A percentile compares a stretch with the other conserved stretches of the same genome.
These are phyloP conservation scores for Aegilops tauschii DNA, from an alignment of 176 grass and related monocot species.

Conservation along the genomic window DNA sequence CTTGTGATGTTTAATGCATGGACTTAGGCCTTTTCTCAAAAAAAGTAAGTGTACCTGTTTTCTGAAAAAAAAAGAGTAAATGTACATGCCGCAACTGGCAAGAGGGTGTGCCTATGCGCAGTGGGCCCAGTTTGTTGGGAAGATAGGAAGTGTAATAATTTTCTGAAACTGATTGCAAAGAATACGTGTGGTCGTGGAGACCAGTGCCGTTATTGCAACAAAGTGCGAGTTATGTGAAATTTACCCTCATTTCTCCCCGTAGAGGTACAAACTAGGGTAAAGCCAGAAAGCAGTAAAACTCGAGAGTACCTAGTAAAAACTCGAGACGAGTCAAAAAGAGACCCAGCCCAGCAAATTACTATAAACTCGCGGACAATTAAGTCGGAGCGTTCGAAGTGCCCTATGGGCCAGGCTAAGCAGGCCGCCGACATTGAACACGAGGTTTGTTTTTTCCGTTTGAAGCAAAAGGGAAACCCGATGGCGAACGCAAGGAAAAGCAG, in stretches of 20 bases:
- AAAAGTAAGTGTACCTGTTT: background rate
- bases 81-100: background rate
- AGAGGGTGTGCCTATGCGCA: background rate
- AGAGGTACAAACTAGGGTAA: background rate
- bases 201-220: background rate
- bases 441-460: background rate
- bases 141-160: background rate
- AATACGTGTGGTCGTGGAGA: background rate
- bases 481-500: background rate
- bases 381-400: background rate
- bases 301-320: no score
- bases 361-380: background rate
- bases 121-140: background rate
- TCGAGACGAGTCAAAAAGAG: background rate
- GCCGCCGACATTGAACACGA: background rate
- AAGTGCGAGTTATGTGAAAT: background rate
- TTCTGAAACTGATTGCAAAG: no score
- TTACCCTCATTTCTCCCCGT: background rate
- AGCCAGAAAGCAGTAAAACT: background rate
- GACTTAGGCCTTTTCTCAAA: no score
- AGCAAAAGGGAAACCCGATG: background rate
- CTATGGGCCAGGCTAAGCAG: conserved; percentile 2
- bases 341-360: background rate
- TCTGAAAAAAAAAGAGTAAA: background rate
- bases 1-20: no score